Percentiles rank a stretch among this genome's conserved stretches.
Conservation (phyloP, 257 asterid genomes). For the Fraxinus americana region DNA sequence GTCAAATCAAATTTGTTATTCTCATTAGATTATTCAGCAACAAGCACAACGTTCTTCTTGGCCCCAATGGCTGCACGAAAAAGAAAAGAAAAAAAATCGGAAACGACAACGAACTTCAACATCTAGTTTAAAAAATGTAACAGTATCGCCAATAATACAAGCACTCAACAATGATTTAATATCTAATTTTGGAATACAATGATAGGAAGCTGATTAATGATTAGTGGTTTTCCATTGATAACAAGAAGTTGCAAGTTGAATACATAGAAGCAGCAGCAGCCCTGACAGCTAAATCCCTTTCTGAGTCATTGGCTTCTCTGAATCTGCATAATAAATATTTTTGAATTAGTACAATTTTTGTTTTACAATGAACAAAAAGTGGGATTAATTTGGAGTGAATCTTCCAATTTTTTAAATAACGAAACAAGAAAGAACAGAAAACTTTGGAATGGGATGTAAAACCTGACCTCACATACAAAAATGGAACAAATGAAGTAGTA, state of each 20-base stretch:
- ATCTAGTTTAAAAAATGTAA: background rate
- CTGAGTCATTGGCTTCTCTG: conserved; percentile 7
- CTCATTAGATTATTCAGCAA: background rate
- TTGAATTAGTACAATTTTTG: background rate
- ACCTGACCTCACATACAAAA: too few species aligned
- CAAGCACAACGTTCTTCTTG: background rate
- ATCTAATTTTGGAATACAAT: background rate
- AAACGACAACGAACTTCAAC: background rate
- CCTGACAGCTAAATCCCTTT: conserved; percentile 22
- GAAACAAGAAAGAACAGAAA: too few species aligned
- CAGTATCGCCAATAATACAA: background rate
- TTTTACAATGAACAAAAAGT: background rate
- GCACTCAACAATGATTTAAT: background rate
- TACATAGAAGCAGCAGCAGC: conserved; percentile 33
- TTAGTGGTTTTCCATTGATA: conserved; percentile 17
- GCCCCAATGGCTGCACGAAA: background rate
- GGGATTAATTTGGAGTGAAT: background rate
- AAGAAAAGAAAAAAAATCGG: background rate
- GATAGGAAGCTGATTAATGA: background rate
- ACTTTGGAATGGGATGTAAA: too few species aligned
- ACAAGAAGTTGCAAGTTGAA: conserved; percentile 26
- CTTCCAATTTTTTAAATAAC: background rate
- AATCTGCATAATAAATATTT: conserved; percentile 5
- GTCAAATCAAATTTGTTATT: background rate
- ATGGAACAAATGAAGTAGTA: too few species aligned